Conservation (phyloP, 2,329 filamentous ascomycete species). For the Penicillium sp. region DNA sequence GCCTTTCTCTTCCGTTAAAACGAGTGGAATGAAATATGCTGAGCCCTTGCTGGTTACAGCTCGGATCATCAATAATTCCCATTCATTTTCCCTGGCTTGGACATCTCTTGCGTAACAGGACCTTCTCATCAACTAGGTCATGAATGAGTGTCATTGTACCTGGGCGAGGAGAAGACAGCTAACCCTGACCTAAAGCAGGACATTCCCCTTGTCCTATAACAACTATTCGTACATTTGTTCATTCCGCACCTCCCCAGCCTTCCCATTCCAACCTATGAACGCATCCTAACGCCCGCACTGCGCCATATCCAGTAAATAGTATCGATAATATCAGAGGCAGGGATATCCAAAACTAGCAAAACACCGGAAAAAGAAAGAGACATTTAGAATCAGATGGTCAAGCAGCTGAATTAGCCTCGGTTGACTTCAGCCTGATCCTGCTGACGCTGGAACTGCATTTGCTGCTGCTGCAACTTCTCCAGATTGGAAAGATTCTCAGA, state of each 20-base stretch:
- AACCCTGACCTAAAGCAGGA: too few species aligned
- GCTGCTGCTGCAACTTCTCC: conserved; percentile 25
- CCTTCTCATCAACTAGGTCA: background rate
- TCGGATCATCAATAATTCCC: too few species aligned
- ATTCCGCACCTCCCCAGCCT: conserved; percentile 3
- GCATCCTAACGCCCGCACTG: background rate
- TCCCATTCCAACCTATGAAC: conserved; percentile 4
- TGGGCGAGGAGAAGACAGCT: too few species aligned
- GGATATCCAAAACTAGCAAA: conserved; percentile 3
- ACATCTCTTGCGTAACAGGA: background rate
- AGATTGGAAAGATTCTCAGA: conserved; percentile 15
- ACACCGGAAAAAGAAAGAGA: conserved; percentile 3
- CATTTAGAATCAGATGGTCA: conserved; percentile 2
- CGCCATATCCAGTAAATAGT: conserved; percentile 6
- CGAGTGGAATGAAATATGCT: conserved; percentile 16
- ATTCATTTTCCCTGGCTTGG: too few species aligned
- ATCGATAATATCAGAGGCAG: background rate
- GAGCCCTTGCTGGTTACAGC: too few species aligned
- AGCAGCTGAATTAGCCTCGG: conserved; percentile 4
- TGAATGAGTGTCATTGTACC: background rate
- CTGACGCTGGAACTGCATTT: conserved; percentile 20
- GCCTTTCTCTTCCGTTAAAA: conserved; percentile 13
- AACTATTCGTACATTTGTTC: conserved; percentile 23
- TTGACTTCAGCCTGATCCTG: conserved; percentile 16
- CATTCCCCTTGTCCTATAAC: too few species aligned